Base-by-base conservation (phyloP, 169 alveolate genomes). In the Cryptosporidium baileyi region DNA sequence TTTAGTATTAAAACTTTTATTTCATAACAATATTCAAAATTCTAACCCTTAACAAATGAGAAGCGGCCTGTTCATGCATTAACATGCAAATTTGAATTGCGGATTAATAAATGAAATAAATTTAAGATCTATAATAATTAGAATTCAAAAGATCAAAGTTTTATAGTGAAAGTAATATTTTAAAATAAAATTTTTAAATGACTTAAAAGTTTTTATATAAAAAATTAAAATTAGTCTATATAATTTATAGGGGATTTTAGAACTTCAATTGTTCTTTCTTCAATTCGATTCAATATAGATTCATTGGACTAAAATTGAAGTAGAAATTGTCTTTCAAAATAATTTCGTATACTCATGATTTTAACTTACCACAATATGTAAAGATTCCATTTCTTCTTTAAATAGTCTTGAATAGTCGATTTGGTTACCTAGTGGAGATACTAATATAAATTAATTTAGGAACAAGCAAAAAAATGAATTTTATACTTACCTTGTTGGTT, bases 401-500 rank as follows among this genome's bases (percentile, higher is more conserved):
- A 74, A 74, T 11, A 74, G 67, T 57, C 54, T 74, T 19, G 85
- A 74, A 8, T 54, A 74, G 40, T 74, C 85, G 15, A 26, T 40
- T 74, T 74, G 85, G 74, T 54, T 74, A 3, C 60, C 85, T 40
- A 74, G 22, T 3, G 85, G 67, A 11, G 67, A 74, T 36, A 6
- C 67, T 51, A 17, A 19, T 8, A 47, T 19, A 15, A 38, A 28
- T 54, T 19, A 13, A 17, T 9, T 17, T 13, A 36, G n/a, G 19
- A n/a, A 34, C 34, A n/a, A 38, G 7, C 9, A 5, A 9, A 11
- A 49, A 51, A 22, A 36, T 47, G 2, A 51, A 5, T 17, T n/a
- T 13, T 52, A 28, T n/a, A 34, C 74, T 74, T 54, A 74, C 85
- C 85, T 51, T 59, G 74, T 13, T 51, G 85, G 24, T 74, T 74